Base-by-base conservation (phyloP, 2,329 filamentous ascomycete genomes). In the Pyrenophora seminiperda region DNA sequence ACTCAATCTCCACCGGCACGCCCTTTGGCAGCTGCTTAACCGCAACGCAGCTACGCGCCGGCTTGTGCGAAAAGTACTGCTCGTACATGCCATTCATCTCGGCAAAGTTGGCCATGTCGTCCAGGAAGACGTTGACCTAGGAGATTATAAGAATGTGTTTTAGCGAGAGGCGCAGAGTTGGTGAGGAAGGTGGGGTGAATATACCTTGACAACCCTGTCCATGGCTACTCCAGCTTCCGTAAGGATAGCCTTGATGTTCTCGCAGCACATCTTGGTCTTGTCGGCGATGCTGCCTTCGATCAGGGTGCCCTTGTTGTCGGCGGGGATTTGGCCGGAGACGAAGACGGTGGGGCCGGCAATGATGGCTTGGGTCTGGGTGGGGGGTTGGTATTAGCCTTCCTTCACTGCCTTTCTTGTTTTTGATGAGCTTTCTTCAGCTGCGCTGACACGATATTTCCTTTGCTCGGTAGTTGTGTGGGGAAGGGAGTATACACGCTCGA, bases 1-100 rank as follows among this genome's bases (percentile, higher is more conserved):
- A 89, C 81, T 96, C 91, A 71, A 96, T 94, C 81, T 96, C 91
- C 18, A 96, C 86, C 53, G 91, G 86, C 33, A 91, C 91, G 48
- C 86, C 86, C 81, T 92, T 91, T 54, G 91, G 91, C 58, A 96
- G 82, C 64, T 89, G 85, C 81, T 94, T 92, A 59, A 95, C 92
- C 4, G 91, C 91, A 45, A 96, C 90, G 71, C 91, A 96, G 77
- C 87, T 91, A 62, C 90, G 83, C n/a, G 90, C 88, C 15, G 91
- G 91, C 82, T 91, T 92, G 77, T 90, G 87, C 53, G 81, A 64
- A 75, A 90, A 92, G 81, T 86, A 91, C 76, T 91, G 87, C 74
- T 86, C 87, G 74, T 94, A 96, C 68, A 90, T 88, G 60, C 81
- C 81, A 76, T 96, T 96, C 89, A 96, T 91, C 72, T 85, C 85